Evolutionary conservation across 164 flowering plant species (phyloP), one percentile per base, ranked within the genome.

Genomic region (Amborella trichopoda): DNA sequence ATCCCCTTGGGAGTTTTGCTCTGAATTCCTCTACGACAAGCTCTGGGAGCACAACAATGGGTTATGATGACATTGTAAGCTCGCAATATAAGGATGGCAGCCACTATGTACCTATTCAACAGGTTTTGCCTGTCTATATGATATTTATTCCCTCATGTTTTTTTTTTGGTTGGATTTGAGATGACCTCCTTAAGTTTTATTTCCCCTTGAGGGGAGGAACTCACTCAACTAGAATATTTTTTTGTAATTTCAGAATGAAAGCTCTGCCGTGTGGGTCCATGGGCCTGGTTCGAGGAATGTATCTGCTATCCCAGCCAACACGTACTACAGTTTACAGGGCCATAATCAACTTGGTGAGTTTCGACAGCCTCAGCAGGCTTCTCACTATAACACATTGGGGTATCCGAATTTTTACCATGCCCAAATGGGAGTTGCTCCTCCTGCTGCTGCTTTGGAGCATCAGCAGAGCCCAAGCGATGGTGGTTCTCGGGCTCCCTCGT

Each of bases 391-490:
- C 26, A 50, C 63, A 17, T 70, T 66, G 1, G 82, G 84, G 12
- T 81, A 80, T 67, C 83, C 81, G 26, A 91, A 80, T 46, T 75
- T 67, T 72, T 91, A 86, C 55, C 93, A 81, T 27, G 75, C 93
- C 36, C 97, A 79, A 49, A 37, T 76, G 0, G 90, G 87, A 26
- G 61, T 76, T 3, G 44, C 37, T 19, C 61, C 85, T 2, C 65
- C 70, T n/a, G 20, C 16, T 19, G 41, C 41, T 9, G 41, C 8
- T n/a, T 22, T 38, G 54, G 93, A 91, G 26, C 90, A 77, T 32
- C 98, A 80, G 73, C 90, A 79, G 54, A 73, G 68, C 50, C 58
- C 72, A 3, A 72, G 81, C 51, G 93, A 83, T 33, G 77, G 17
- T 10, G 75, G 78, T 2, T 65, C 85, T 20, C 91, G 79, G 52